These are phyloP conservation scores for Desmodesmus armatus DNA, from an alignment of 139 green algal species.

Conservation along the genomic window DNA sequence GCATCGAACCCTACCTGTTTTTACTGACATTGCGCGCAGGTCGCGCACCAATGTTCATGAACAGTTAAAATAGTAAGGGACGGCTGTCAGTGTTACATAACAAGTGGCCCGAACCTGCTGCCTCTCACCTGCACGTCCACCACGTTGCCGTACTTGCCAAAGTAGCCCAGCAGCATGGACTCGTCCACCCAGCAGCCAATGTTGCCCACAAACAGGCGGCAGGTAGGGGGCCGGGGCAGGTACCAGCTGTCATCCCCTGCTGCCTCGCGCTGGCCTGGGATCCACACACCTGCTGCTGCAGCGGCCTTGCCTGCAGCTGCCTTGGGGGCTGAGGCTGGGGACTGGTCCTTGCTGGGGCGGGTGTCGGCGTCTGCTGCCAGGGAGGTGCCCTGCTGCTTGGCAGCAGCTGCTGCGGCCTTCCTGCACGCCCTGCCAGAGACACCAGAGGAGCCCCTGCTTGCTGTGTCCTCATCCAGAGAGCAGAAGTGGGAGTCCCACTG, in stretches of 20 bases:
- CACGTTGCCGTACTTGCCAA: conserved; percentile 42
- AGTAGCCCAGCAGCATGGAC: conserved; percentile 33
- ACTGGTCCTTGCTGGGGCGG: background rate
- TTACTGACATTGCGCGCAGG: too few species aligned
- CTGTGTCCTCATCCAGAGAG: background rate
- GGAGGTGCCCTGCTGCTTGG: too few species aligned
- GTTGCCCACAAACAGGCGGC: conserved; percentile 47
- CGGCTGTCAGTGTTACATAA: too few species aligned
- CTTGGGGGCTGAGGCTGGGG: background rate
- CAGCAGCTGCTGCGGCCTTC: background rate
- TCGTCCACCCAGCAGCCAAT: conserved; percentile 43
- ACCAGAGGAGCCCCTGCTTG: background rate
- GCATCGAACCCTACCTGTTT: too few species aligned
- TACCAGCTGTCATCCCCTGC: conserved; percentile 35
- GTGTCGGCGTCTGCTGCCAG: background rate
- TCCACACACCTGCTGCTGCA: background rate
- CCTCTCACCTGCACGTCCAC: conserved; percentile 41
- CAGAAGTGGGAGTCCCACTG: background rate
- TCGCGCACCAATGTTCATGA: too few species aligned
- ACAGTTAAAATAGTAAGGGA: too few species aligned
- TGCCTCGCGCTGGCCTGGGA: background rate
- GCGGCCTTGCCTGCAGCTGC: background rate
- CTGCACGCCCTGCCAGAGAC: background rate
- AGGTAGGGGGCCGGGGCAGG: conserved; percentile 2
- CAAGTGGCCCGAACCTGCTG: too few species aligned